Evolutionary conservation across 257 asterid genomes (phyloP).

Genomic region (Gentiana straminea): DNA sequence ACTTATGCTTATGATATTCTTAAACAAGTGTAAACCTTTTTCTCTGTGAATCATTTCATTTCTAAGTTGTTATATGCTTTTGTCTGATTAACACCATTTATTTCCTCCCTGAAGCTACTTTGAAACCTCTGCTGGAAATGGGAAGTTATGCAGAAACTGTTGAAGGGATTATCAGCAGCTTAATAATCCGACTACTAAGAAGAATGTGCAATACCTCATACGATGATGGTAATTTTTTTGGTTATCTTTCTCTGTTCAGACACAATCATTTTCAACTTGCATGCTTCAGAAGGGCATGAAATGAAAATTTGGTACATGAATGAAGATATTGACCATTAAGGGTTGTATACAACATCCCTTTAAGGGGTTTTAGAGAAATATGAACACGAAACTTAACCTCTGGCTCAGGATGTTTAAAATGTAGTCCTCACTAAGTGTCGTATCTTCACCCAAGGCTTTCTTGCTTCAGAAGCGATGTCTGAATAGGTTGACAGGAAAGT

Average conservation of each 20-base stretch:
- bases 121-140: conserved; percentile 30
- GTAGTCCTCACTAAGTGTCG: too few species aligned
- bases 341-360: too few species aligned
- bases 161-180: conserved; percentile 62
- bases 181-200: conserved; percentile 54
- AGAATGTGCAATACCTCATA: conserved; percentile 52
- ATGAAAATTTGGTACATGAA: too few species aligned
- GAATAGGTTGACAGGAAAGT: too few species aligned
- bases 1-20: neutral
- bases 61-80: conserved; percentile 1
- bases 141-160: conserved; percentile 33
- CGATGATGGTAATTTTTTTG: conserved; percentile 47
- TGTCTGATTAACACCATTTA: conserved; percentile 9
- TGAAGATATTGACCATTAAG: too few species aligned
- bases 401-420: too few species aligned
- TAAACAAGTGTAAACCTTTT: neutral
- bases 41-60: conserved; percentile 5
- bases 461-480: too few species aligned
- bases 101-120: conserved; percentile 41
- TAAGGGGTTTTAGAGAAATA: too few species aligned
- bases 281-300: too few species aligned
- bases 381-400: too few species aligned
- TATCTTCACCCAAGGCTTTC: too few species aligned
- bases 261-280: neutral
- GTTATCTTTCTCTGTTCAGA: neutral